Conservation (phyloP, 495 filamentous ascomycete genomes). For the Lasiosphaeris hirsuta region DNA sequence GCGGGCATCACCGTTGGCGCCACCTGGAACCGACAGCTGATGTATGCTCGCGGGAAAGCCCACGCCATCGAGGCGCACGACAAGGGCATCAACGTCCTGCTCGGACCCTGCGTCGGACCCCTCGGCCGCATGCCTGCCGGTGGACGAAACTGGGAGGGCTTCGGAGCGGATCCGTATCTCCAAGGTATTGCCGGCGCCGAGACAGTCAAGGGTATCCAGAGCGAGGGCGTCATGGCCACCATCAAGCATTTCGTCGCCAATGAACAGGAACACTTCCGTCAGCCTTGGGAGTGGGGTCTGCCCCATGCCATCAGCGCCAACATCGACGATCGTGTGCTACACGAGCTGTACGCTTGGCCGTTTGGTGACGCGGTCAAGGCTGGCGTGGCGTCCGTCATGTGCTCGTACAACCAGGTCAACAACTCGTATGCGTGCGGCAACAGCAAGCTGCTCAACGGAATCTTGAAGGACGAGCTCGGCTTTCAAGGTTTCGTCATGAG, state of each 20-base stretch:
- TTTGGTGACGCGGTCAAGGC: conserved; percentile 83
- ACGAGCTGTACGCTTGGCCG: conserved; percentile 87
- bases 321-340: conserved; percentile 75
- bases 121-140: conserved; percentile 69
- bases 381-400: conserved; percentile 88
- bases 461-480: conserved; percentile 91
- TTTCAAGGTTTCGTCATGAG: conserved; percentile 94
- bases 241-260: conserved; percentile 74
- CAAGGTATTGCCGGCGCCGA: conserved; percentile 62
- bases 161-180: conserved; percentile 70
- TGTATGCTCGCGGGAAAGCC: conserved; percentile 64
- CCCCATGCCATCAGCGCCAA: conserved; percentile 76
- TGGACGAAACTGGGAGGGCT: conserved; percentile 75
- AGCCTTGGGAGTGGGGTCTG: conserved; percentile 76
- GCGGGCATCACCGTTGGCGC: conserved; percentile 64
- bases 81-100: conserved; percentile 69
- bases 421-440: conserved; percentile 90
- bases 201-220: conserved; percentile 71
- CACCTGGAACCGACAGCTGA: conserved; percentile 61
- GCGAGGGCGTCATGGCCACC: conserved; percentile 66
- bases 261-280: conserved; percentile 73
- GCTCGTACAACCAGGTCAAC: conserved; percentile 86
- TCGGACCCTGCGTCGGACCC: conserved; percentile 67
- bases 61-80: conserved; percentile 65
- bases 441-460: conserved; percentile 84